A percentile compares a stretch with the other conserved stretches of the same genome.
These are phyloP conservation scores for Nannochloropsis gaditana DNA, from an alignment of 108 stramenopile species.

Conservation along the genomic window DNA sequence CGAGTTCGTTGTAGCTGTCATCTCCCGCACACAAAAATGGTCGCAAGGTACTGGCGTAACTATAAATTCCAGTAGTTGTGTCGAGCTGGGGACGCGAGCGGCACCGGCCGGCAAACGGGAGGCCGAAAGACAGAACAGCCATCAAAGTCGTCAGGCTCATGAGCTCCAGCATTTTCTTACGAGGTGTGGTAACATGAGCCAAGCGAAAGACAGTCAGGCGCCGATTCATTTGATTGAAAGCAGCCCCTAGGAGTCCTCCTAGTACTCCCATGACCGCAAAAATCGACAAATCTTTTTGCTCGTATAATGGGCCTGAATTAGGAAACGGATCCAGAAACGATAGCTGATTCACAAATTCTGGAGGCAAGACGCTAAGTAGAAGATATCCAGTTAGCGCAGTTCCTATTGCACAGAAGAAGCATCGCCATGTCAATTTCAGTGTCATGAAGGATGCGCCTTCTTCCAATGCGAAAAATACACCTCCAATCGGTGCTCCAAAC, in stretches of 20 bases:
- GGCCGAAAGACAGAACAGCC: conserved; percentile 18
- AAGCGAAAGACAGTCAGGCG: conserved; percentile 38
- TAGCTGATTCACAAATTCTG: neutral
- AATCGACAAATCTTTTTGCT: conserved; percentile 31
- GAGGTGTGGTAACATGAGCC: conserved; percentile 27
- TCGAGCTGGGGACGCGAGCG: conserved; percentile 27
- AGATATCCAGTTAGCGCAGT: neutral
- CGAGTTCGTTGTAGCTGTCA: conserved; percentile 31
- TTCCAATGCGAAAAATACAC: conserved; percentile 60
- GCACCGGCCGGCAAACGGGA: conserved; percentile 22
- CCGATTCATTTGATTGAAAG: conserved; percentile 49
- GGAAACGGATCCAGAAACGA: neutral
- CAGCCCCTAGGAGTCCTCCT: conserved; percentile 50
- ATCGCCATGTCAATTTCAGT: conserved; percentile 58
- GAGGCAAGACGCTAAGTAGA: neutral
- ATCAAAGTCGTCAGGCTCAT: conserved; percentile 15
- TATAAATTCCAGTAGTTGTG: neutral
- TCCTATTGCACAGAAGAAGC: conserved; percentile 39
- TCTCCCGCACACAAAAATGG: conserved; percentile 20
- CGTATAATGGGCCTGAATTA: neutral
- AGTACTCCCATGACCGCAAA: conserved; percentile 48
- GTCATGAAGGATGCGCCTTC: conserved; percentile 63
- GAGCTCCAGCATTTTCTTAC: conserved; percentile 40
- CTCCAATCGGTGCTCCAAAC: conserved; percentile 78
- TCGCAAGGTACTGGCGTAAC: neutral